A percentile compares a stretch with the other conserved stretches of the same genome.
Conservation (phyloP, 331 rosid genomes). For the Quercus phellos region DNA sequence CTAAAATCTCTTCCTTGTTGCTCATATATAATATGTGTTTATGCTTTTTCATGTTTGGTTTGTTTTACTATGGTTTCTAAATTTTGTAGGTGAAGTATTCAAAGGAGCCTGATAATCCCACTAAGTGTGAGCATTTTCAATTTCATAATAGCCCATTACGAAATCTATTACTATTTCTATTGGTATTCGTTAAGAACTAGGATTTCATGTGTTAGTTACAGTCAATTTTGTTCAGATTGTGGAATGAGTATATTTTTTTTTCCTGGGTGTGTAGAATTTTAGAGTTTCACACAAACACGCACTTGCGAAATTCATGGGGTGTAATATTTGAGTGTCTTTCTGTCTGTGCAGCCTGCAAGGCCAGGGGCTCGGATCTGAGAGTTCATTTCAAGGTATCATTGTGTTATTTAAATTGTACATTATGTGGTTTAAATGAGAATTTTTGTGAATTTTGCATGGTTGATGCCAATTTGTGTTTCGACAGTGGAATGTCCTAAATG, state of each 20-base stretch:
- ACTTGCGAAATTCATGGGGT: neutral
- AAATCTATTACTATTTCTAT: neutral
- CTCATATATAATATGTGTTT: neutral
- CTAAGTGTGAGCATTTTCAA: slow-evolving; percentile 12
- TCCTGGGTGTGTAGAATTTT: neutral
- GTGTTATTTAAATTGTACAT: neutral
- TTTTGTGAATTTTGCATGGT: too few species aligned
- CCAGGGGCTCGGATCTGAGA: slow-evolving; percentile 19
- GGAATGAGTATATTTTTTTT: neutral
- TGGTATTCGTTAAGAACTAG: neutral
- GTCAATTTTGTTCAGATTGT: neutral
- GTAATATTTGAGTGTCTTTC: neutral
- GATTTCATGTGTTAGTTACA: too few species aligned
- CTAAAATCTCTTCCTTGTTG: neutral
- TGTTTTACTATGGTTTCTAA: neutral
- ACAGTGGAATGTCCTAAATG: neutral
- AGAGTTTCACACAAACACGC: neutral
- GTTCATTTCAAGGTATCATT: slow-evolving; percentile 24
- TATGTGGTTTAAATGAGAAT: too few species aligned
- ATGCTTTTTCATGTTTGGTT: neutral
- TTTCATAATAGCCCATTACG: neutral
- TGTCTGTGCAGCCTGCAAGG: slow-evolving; percentile 23
- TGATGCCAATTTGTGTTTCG: too few species aligned
- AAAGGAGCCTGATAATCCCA: slow-evolving; percentile 18
- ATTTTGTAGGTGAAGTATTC: slow-evolving; percentile 21